A percentile compares a stretch with the other conserved stretches of the same genome.
phyloP scores from a whole-genome alignment of 1,139 yeast genomes.

The Sugiyamaella novakii region DNA sequence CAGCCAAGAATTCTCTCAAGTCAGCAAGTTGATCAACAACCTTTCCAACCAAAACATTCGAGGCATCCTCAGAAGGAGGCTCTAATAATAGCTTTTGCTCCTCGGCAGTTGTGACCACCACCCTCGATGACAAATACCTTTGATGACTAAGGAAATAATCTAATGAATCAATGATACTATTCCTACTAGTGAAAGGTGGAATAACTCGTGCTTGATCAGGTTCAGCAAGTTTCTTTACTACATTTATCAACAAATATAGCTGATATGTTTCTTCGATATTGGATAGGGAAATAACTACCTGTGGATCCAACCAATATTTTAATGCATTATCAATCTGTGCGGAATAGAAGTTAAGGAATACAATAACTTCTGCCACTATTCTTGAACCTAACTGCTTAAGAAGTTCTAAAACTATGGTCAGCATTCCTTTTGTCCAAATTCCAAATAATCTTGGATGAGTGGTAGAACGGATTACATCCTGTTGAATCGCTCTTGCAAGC shows the following conservation, averaged over 20 bases:
- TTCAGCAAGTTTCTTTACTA: constrained; percentile 47
- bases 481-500: constrained; percentile 64
- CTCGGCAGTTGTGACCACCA: constrained; percentile 63
- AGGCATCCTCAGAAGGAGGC: constrained; percentile 22
- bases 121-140: constrained; percentile 71
- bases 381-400: constrained; percentile 64
- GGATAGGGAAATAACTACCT: constrained; percentile 63
- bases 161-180: constrained; percentile 57
- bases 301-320: constrained; percentile 68
- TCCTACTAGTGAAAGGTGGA: constrained; percentile 18
- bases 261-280: constrained; percentile 79
- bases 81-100: constrained; percentile 57
- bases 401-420: constrained; percentile 65
- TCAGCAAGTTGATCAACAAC: constrained; percentile 35
- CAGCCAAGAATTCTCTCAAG: constrained; percentile 29
- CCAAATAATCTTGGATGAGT: constrained; percentile 61
- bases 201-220: constrained; percentile 40
- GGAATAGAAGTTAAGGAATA: constrained; percentile 64
- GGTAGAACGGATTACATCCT: constrained; percentile 59
- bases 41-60: constrained; percentile 27
- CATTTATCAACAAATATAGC: constrained; percentile 64
- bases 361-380: constrained; percentile 64
- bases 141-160: constrained; percentile 82
- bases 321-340: constrained; percentile 65
- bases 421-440: constrained; percentile 79